These are phyloP conservation scores for Phytophthora colocasiae DNA, from an alignment of 352 stramenopile genomes.

Conservation along the genomic window DNA sequence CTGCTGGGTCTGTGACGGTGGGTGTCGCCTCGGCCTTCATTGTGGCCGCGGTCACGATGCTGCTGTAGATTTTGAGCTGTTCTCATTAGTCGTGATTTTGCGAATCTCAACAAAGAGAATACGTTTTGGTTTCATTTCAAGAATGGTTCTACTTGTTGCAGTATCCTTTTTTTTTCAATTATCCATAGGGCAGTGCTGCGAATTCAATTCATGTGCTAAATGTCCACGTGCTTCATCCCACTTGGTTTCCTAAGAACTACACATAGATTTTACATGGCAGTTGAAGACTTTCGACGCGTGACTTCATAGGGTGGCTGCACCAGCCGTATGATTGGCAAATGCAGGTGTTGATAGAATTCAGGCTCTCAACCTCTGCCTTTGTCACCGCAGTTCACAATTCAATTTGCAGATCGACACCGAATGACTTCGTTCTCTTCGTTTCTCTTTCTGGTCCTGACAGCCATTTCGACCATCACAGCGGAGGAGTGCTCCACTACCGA, in stretches of 20 bases:
- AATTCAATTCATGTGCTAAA: too few species aligned
- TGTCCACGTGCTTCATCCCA: background rate
- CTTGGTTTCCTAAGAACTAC: background rate
- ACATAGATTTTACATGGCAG: background rate
- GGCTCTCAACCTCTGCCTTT: background rate
- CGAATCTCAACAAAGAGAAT: conserved; percentile 4
- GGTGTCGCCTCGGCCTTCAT: background rate
- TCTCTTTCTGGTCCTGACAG: background rate
- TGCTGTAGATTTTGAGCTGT: conserved; percentile 11
- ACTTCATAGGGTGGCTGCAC: conserved; percentile 5
- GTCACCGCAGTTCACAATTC: conserved; percentile 2
- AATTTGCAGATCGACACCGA: conserved; percentile 1
- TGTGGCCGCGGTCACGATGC: conserved; percentile 1
- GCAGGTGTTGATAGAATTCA: conserved; percentile 2
- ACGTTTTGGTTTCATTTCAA: background rate
- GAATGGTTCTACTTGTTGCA: too few species aligned
- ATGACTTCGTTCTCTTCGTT: conserved; percentile 5
- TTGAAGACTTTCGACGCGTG: too few species aligned
- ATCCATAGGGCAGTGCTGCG: too few species aligned
- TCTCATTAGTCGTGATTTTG: background rate
- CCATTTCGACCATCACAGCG: background rate
- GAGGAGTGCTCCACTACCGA: conserved; percentile 20
- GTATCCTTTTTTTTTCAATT: too few species aligned
- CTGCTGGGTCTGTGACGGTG: conserved; percentile 10
- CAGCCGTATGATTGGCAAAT: conserved; percentile 17